Evolutionary conservation across 345 rosid species (phyloP).

Genomic region (Jatropha curcas): DNA sequence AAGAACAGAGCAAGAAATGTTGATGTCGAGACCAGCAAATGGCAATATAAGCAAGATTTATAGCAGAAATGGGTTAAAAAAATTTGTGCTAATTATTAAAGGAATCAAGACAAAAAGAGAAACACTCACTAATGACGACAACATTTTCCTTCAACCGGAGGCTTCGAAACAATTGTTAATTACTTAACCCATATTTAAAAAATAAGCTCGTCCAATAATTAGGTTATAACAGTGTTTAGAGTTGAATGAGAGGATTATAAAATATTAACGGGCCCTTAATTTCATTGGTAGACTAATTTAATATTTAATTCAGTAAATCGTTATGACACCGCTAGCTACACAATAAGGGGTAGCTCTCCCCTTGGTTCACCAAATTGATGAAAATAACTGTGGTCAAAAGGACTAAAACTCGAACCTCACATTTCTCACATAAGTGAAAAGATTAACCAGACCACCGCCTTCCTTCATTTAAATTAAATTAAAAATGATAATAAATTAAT

Average conservation of each 20-base stretch:
- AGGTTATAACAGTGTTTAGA: no score
- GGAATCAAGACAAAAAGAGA: constrained; percentile 27
- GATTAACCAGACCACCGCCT: no score
- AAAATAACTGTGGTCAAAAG: no score
- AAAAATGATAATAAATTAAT: no score
- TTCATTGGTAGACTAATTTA: not conserved
- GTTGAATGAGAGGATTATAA: no score
- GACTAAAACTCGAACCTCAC: no score
- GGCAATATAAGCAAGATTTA: not conserved
- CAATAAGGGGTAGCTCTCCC: no score
- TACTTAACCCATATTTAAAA: not conserved
- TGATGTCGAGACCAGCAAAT: constrained; percentile 5
- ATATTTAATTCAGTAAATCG: no score
- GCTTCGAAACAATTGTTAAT: not conserved
- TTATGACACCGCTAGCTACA: no score
- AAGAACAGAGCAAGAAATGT: not conserved
- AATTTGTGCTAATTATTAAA: not conserved
- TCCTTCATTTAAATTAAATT: not conserved
- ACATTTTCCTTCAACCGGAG: constrained; percentile 8
- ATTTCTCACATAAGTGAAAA: no score
- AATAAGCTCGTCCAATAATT: not conserved
- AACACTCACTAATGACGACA: constrained; percentile 28
- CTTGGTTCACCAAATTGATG: no score
- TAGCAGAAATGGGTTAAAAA: not conserved
- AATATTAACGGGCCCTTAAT: no score